A percentile compares a stretch with the other conserved stretches of the same genome.
These are phyloP conservation scores for Iris macrosiphon DNA, from an alignment of 106 monocot species.

Conservation along the genomic window DNA sequence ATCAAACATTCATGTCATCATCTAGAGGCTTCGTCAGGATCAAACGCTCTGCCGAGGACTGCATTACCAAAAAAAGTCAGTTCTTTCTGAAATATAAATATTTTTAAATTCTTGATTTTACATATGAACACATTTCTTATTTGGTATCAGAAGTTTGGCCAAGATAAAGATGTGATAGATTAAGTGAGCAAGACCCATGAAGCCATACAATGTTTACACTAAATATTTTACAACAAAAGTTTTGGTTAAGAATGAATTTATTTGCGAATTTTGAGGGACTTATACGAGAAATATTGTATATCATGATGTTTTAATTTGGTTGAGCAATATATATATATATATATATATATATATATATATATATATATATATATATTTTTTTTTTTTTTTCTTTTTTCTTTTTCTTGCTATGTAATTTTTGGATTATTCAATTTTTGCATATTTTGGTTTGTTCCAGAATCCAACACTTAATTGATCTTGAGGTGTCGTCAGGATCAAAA, in stretches of 20 bases:
- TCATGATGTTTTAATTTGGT: no score
- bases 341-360: no score
- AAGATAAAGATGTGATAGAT: slow-evolving; percentile 59
- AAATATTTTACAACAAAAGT: slow-evolving; percentile 1
- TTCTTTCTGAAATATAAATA: background rate
- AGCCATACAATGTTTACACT: slow-evolving; percentile 62
- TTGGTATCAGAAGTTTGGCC: slow-evolving; percentile 29
- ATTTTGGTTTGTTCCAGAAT: slow-evolving; percentile 27
- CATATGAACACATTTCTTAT: background rate
- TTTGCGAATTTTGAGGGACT: no score
- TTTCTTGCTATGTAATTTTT: background rate
- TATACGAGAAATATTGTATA: no score
- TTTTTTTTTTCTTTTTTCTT: no score
- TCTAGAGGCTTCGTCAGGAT: slow-evolving; percentile 43
- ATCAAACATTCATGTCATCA: slow-evolving; percentile 26
- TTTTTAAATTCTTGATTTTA: background rate
- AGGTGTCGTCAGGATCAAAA: slow-evolving; percentile 48
- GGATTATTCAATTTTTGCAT: slow-evolving; percentile 16
- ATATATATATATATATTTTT: no score
- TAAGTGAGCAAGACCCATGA: slow-evolving; percentile 70
- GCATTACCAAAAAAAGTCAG: slow-evolving; percentile 41
- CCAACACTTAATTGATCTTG: slow-evolving; percentile 28
- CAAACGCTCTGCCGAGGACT: slow-evolving; percentile 58
- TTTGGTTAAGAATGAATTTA: no score
- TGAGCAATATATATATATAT: no score